Base-by-base conservation (phyloP, 2,329 filamentous ascomycete species). In the Calonectria pauciramosa region DNA sequence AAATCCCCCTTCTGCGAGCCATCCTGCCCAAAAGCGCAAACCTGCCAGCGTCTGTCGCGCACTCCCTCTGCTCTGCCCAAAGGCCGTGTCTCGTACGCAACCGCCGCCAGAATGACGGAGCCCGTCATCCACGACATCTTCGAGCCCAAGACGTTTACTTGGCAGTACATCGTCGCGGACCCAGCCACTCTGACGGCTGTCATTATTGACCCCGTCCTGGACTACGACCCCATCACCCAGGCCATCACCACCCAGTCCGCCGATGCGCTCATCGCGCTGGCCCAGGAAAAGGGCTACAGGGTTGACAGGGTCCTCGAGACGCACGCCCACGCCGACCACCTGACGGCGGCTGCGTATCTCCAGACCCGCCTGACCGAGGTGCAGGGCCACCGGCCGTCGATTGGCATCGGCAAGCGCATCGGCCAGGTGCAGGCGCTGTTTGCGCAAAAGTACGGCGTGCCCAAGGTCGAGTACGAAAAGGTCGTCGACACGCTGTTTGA, bases 131-230 rank as follows among this genome's bases (percentile, higher is more conserved):
- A 81, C 4, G 59, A 75, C 18, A 11, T 81, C 0, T 80, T 80
- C 26, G 79, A 80, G 32, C 36, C 59, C 4, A 68, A 75, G 9
- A 88, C 91, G 0, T 86, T 85, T 13, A 91, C 90, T 14, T 93
- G 89, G 89, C 91, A 93, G 79, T 92, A 92, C 75, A 77, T 93
- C 0, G 88, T 93, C 1, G 89, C 87, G 0, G 91, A 93, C 74
- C 87, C 90, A 0, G 72, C 79, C 0, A 91, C 89, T 0, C 80
- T 78, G 1, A 79, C 78, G 0, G 89, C 91, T 1, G 88, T 87
- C 71, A 90, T 93, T 67, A 92, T 94, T 77, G 92, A 94, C 77
- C 86, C 92, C 0, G 92, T 94, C 0, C 80, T 93, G 3, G 88
- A 93, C 80, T 93, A 88, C 74, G 87, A 92, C 59, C 85, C 86